Evolutionary conservation across 139 green algal species (phyloP).

Genomic region (Chlorokybus atmophyticus): DNA sequence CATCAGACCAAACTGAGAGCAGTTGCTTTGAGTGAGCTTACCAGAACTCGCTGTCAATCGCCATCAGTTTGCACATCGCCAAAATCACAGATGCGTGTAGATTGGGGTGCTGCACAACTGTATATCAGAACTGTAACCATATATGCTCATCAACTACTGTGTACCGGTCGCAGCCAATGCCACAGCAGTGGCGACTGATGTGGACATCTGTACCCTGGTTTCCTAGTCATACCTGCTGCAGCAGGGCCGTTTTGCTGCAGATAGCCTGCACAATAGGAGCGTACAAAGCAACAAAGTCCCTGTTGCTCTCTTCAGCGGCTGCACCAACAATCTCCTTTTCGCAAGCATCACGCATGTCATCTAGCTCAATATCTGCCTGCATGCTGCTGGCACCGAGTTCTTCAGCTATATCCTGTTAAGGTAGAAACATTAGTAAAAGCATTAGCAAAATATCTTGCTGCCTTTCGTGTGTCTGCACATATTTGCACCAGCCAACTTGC

Average conservation of each 20-base stretch:
- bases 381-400: constrained; percentile 11
- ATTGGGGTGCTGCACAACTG: constrained; percentile 20
- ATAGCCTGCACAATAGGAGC: constrained; percentile 37
- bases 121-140: too few species aligned
- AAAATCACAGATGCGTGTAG: constrained; percentile 59
- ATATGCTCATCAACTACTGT: too few species aligned
- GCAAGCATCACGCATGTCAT: constrained; percentile 11
- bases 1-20: background rate
- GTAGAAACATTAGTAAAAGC: too few species aligned
- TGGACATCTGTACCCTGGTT: too few species aligned
- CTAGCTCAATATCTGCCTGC: constrained; percentile 18
- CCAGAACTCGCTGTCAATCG: constrained; percentile 61
- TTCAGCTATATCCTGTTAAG: too few species aligned
- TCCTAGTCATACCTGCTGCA: too few species aligned
- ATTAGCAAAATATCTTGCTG: too few species aligned
- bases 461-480: too few species aligned
- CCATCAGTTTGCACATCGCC: constrained; percentile 81
- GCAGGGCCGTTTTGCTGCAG: constrained; percentile 28
- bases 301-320: background rate
- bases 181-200: too few species aligned
- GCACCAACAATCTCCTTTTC: constrained; percentile 41
- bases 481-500: too few species aligned
- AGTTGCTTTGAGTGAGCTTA: constrained; percentile 40
- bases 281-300: constrained; percentile 44
- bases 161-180: too few species aligned